A percentile compares a stretch with the other conserved stretches of the same genome.
Conservation (phyloP, 2,329 filamentous ascomycete genomes). For the Penicillium sp. region DNA sequence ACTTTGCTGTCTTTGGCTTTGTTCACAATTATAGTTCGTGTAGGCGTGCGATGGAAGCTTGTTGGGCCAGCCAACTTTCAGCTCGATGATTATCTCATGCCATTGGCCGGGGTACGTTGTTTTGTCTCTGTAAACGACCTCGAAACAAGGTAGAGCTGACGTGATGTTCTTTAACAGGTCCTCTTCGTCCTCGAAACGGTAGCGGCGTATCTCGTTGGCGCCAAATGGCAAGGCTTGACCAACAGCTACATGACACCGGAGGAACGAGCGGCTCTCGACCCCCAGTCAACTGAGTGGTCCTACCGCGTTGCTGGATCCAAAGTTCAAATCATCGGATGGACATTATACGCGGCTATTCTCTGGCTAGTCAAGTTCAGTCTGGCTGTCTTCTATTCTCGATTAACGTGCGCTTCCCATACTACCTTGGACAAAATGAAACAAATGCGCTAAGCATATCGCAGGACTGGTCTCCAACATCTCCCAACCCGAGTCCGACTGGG, state of each 20-base stretch:
- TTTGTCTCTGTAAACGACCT: not conserved
- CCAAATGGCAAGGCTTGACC: conserved; percentile 50
- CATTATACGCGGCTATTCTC: conserved; percentile 53
- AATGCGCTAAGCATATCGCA: conserved; percentile 17
- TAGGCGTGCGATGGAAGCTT: conserved; percentile 20
- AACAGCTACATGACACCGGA: conserved; percentile 57
- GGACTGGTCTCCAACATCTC: conserved; percentile 41
- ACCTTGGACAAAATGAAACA: not conserved
- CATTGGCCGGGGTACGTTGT: conserved; percentile 18
- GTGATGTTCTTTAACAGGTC: conserved; percentile 31
- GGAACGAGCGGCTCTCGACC: conserved; percentile 47
- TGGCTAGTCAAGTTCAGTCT: conserved; percentile 55
- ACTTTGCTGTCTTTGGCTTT: conserved; percentile 44
- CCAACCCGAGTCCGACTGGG: conserved; percentile 49
- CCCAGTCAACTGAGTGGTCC: conserved; percentile 46
- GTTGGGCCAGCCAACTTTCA: conserved; percentile 18
- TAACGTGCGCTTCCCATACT: conserved; percentile 42
- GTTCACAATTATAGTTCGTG: conserved; percentile 12
- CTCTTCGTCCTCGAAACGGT: conserved; percentile 51
- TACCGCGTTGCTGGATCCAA: conserved; percentile 52
- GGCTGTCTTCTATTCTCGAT: conserved; percentile 54
- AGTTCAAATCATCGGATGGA: conserved; percentile 54
- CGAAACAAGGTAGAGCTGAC: not conserved
- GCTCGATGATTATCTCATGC: conserved; percentile 24
- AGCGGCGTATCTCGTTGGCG: conserved; percentile 50